Base-by-base conservation (phyloP, 1,284 basidiomycete species). In the Athelia psychrophila region DNA sequence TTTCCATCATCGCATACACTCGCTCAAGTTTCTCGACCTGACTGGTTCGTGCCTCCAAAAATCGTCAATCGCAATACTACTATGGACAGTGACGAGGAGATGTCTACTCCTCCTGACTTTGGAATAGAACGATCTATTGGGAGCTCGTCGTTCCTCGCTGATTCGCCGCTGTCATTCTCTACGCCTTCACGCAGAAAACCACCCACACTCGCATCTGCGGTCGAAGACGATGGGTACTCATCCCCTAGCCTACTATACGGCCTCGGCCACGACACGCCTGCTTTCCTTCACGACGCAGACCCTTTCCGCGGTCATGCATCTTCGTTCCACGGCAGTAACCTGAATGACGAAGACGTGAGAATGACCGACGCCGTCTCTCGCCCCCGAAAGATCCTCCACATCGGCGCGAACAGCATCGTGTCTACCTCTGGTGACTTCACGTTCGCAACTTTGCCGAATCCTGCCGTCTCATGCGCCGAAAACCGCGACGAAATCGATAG, bases 321-420 rank as follows among this genome's bases (percentile, higher is more conserved):
- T 35, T 10, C 12, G 10, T 35, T 35, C n/a, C 33, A 35, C 33
- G 33, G 33, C n/a, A 35, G n/a, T 35, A 35, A 35, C n/a, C 12
- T 10, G 12, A n/a, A 35, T 35, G 12, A 12, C n/a, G 33, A 35
- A 10, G 33, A 35, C n/a, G 33, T 35, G 33, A n/a, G 10, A n/a
- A 35, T 35, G 33, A n/a, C 10, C 33, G 33, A 35, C n/a, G 33
- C 33, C n/a, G 12, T n/a, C 10, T 35, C 33, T 10, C 10, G 32
- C 10, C 52, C 23, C 20, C 59, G 53, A 36, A 62, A 49, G 48
- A 44, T 51, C 9, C 22, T 65, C 23, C 63, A 57, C 19, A 52
- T 68, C 13, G 56, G 57, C 6, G 53, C 47, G 8, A 68, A 65
- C 27, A 68, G 64, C 35, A 65, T 67, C 18, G 64, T 68, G 40